Percentiles rank a stretch among this genome's conserved stretches.
Evolutionary conservation across 78 protist genomes (phyloP).

Genomic region (Chrysochromulina tobinii): DNA sequence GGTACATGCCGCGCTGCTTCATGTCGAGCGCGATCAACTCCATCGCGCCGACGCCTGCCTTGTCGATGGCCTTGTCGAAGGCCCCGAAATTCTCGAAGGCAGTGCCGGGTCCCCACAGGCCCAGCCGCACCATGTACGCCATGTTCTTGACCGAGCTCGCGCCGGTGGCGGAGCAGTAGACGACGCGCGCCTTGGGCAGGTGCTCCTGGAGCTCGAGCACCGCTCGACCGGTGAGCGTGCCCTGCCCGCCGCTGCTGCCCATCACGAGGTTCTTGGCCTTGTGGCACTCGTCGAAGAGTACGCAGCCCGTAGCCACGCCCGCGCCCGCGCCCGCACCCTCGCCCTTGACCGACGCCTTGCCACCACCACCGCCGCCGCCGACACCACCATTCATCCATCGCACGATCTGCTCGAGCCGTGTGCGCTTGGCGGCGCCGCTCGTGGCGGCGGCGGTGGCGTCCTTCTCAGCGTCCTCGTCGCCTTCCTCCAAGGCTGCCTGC

Average conservation of each 20-base stretch:
- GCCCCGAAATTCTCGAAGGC: not conserved
- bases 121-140: conserved; percentile 40
- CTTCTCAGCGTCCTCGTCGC: too few species aligned
- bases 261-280: conserved; percentile 28
- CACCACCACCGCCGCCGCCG: too few species aligned
- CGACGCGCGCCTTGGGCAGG: not conserved
- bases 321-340: too few species aligned
- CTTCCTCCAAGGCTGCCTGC: too few species aligned
- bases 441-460: too few species aligned
- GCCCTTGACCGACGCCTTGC: too few species aligned
- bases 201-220: conserved; percentile 8
- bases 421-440: too few species aligned
- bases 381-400: too few species aligned
- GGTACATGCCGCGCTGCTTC: conserved; percentile 33
- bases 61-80: not conserved
- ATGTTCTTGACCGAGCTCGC: not conserved
- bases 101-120: conserved; percentile 25
- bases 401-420: too few species aligned
- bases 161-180: conserved; percentile 42
- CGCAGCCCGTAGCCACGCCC: not conserved
- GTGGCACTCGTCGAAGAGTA: conserved; percentile 43
- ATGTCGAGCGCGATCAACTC: conserved; percentile 42
- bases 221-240: not conserved
- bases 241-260: not conserved
- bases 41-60: not conserved